Evolutionary conservation across 1,284 basidiomycete species (phyloP).

Genomic region (Naganishia liquefaciens): DNA sequence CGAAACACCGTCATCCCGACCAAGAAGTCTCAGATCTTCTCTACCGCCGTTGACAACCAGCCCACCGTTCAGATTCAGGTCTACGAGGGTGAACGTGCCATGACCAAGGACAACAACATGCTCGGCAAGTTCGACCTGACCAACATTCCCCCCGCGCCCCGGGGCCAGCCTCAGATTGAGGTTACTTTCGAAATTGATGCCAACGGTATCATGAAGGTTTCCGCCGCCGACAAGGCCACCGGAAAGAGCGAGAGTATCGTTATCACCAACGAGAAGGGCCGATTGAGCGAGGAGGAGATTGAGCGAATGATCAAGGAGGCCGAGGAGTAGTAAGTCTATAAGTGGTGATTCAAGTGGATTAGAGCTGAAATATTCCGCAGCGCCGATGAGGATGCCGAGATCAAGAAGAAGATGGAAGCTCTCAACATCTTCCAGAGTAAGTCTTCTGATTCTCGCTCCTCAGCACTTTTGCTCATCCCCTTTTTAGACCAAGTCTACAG

Average conservation of each 20-base stretch:
- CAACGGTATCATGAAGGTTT: slow-evolving; percentile 88
- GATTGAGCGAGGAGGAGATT: slow-evolving; percentile 81
- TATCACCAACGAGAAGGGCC: slow-evolving; percentile 76
- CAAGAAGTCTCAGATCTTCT: slow-evolving; percentile 98
- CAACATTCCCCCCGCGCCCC: slow-evolving; percentile 88
- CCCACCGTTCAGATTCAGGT: slow-evolving; percentile 84
- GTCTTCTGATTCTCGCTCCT: slow-evolving; percentile 13
- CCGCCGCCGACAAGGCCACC: slow-evolving; percentile 86
- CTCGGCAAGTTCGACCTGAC: slow-evolving; percentile 96
- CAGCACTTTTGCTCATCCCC: neutral
- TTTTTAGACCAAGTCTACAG: slow-evolving; percentile 61
- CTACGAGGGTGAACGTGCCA: slow-evolving; percentile 89
- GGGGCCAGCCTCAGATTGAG: slow-evolving; percentile 92
- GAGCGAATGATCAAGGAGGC: slow-evolving; percentile 89
- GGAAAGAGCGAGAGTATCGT: slow-evolving; percentile 86
- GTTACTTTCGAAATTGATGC: slow-evolving; percentile 93
- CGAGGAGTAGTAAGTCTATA: slow-evolving; percentile 64
- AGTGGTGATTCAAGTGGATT: too few relatives aligned
- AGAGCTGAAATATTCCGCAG: slow-evolving; percentile 41
- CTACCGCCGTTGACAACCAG: slow-evolving; percentile 93
- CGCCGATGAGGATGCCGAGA: slow-evolving; percentile 78
- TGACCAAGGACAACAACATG: slow-evolving; percentile 97
- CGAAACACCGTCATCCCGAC: slow-evolving; percentile 98
- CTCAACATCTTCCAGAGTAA: slow-evolving; percentile 66
- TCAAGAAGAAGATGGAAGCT: slow-evolving; percentile 84